A percentile compares a stretch with the other conserved stretches of the same genome.
Conservation (phyloP, 192 early-diverging fungal species). For the Gigaspora rosea region DNA sequence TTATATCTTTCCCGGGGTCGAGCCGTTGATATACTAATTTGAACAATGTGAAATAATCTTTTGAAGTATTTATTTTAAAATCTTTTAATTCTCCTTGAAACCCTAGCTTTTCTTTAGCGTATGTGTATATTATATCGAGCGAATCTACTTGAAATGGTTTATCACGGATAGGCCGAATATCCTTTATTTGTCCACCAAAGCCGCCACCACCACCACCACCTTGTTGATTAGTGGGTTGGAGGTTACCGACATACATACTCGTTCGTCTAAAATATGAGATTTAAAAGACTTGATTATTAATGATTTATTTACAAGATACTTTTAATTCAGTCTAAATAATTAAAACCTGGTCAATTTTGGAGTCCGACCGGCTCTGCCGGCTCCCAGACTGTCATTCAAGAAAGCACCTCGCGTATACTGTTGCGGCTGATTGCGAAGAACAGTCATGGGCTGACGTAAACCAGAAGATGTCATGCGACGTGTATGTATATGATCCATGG, state of each 20-base stretch:
- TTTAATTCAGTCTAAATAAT: too few species aligned
- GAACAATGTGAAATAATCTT: constrained; percentile 77
- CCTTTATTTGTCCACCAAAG: constrained; percentile 46
- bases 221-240: not conserved
- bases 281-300: too few species aligned
- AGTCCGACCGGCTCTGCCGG: too few species aligned
- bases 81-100: constrained; percentile 57
- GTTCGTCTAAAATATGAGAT: too few species aligned
- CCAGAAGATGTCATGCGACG: not conserved
- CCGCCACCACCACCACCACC: not conserved
- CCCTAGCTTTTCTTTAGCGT: constrained; percentile 63
- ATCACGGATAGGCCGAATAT: constrained; percentile 69
- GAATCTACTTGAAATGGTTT: constrained; percentile 60
- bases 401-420: too few species aligned
- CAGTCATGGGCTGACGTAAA: not conserved
- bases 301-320: too few species aligned
- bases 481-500: not conserved
- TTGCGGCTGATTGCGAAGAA: not conserved
- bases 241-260: too few species aligned
- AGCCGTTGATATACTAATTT: constrained; percentile 70
- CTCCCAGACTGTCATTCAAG: too few species aligned
- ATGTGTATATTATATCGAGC: constrained; percentile 58
- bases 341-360: too few species aligned
- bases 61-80: constrained; percentile 61
- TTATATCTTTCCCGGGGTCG: constrained; percentile 63